phyloP scores from a whole-genome alignment of 768 basidiomycete species.

The Sarcomyxa edulis region DNA sequence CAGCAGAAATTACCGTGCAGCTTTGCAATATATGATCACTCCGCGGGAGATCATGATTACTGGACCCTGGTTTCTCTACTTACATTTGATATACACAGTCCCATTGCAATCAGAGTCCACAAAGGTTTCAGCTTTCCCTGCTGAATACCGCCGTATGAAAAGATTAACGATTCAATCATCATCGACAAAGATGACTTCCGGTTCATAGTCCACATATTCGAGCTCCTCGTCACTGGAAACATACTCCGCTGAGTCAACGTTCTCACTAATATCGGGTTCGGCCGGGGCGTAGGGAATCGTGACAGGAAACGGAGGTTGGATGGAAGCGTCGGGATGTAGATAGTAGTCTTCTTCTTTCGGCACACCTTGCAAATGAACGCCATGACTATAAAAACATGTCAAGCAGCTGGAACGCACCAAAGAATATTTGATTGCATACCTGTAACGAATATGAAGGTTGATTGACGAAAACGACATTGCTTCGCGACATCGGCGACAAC shows the following conservation, averaged over 20 bases:
- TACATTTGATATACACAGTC: not conserved
- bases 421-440: slow-evolving; percentile 11
- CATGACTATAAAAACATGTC: slow-evolving; percentile 13
- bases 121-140: not conserved
- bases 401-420: not conserved
- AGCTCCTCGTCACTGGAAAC: too few species aligned
- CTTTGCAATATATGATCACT: too few species aligned
- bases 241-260: slow-evolving; percentile 13
- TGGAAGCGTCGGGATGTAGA: slow-evolving; percentile 14
- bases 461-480: slow-evolving; percentile 8
- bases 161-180: not conserved
- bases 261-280: not conserved
- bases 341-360: slow-evolving; percentile 13
- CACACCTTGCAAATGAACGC: too few species aligned
- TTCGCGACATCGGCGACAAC: slow-evolving; percentile 13
- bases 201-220: too few species aligned
- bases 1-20: too few species aligned
- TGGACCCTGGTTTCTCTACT: too few species aligned
- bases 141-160: not conserved
- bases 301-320: slow-evolving; percentile 17
- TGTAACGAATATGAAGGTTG: slow-evolving; percentile 10
- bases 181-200: slow-evolving; percentile 8
- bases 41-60: too few species aligned
- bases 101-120: not conserved
- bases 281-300: slow-evolving; percentile 9